Evolutionary conservation across 2,329 filamentous ascomycete genomes (phyloP).

Genomic region (Tolypocladium nubicola): DNA sequence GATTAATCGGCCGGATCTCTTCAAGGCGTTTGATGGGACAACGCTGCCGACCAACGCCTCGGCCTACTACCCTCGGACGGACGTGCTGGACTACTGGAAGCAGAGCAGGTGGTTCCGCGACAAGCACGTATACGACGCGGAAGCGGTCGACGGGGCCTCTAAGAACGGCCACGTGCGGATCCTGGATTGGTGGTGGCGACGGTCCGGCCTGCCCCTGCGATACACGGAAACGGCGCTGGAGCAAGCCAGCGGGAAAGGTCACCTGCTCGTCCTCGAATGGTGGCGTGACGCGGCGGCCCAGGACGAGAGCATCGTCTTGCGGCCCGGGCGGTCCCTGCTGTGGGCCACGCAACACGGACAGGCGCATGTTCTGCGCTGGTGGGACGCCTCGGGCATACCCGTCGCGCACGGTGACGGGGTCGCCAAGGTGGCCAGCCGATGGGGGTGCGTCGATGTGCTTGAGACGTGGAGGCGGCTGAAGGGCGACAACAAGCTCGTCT

Average conservation of each 20-base stretch:
- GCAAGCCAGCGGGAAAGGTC: conserved; percentile 74
- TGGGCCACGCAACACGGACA: conserved; percentile 77
- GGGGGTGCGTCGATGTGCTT: conserved; percentile 75
- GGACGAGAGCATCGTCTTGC: conserved; percentile 50
- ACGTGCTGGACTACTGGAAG: conserved; percentile 87
- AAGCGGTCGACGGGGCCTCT: conserved; percentile 80
- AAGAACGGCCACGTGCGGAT: conserved; percentile 76
- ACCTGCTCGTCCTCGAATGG: conserved; percentile 83
- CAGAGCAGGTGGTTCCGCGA: conserved; percentile 72
- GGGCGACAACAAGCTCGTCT: conserved; percentile 56
- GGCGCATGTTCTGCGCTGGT: conserved; percentile 72
- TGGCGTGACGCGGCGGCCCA: conserved; percentile 65
- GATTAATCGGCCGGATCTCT: conserved; percentile 56
- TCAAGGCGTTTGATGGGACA: conserved; percentile 77
- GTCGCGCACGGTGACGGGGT: conserved; percentile 73
- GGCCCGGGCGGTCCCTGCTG: conserved; percentile 75
- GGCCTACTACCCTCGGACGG: conserved; percentile 70
- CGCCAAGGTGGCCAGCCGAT: conserved; percentile 72
- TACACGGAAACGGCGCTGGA: conserved; percentile 85
- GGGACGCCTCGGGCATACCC: conserved; percentile 72
- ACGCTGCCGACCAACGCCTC: conserved; percentile 83
- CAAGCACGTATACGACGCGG: conserved; percentile 68
- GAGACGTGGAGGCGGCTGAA: conserved; percentile 70
- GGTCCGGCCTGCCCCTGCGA: conserved; percentile 63
- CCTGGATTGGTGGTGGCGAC: conserved; percentile 85